Percentiles rank a stretch among this genome's conserved stretches.
phyloP scores from a whole-genome alignment of 2,329 filamentous ascomycete species.

The Paecilomyces sp. region DNA sequence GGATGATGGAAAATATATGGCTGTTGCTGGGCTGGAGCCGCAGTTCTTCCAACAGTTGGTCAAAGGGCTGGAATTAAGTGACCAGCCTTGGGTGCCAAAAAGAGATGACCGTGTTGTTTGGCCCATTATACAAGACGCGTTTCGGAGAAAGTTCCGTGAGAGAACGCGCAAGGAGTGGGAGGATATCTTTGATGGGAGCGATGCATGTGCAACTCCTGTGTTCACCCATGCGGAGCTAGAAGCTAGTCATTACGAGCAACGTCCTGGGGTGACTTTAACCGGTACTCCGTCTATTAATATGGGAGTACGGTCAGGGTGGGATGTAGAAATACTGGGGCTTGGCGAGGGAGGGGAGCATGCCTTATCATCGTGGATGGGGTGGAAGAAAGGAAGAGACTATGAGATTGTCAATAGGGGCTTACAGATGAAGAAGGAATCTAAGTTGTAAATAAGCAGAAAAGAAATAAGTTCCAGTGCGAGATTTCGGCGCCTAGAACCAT shows the following conservation, averaged over 20 bases:
- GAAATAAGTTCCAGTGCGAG: too few species aligned
- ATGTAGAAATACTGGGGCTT: too few species aligned
- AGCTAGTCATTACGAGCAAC: slow-evolving; percentile 35
- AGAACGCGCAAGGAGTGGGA: slow-evolving; percentile 74
- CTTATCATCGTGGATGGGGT: too few species aligned
- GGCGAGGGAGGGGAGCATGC: too few species aligned
- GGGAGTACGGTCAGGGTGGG: too few species aligned
- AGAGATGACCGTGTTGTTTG: slow-evolving; percentile 35
- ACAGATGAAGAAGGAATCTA: too few species aligned
- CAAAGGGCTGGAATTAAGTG: slow-evolving; percentile 53
- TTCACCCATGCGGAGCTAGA: slow-evolving; percentile 65
- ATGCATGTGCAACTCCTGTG: slow-evolving; percentile 83
- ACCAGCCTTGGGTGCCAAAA: slow-evolving; percentile 22
- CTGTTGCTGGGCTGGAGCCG: slow-evolving; percentile 79
- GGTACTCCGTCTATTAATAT: slow-evolving; percentile 50
- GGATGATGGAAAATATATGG: slow-evolving; percentile 63
- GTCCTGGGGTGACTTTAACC: slow-evolving; percentile 42
- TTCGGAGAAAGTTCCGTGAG: slow-evolving; percentile 54
- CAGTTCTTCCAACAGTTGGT: slow-evolving; percentile 66
- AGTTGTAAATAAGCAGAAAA: too few species aligned
- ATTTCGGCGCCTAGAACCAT: too few species aligned
- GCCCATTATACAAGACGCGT: slow-evolving; percentile 53
- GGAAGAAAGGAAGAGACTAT: too few species aligned
- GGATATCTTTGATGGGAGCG: slow-evolving; percentile 70
- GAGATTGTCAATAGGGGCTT: too few species aligned